These are phyloP conservation scores for Pythium brachiatum DNA, from an alignment of 352 stramenopile species.

Conservation along the genomic window DNA sequence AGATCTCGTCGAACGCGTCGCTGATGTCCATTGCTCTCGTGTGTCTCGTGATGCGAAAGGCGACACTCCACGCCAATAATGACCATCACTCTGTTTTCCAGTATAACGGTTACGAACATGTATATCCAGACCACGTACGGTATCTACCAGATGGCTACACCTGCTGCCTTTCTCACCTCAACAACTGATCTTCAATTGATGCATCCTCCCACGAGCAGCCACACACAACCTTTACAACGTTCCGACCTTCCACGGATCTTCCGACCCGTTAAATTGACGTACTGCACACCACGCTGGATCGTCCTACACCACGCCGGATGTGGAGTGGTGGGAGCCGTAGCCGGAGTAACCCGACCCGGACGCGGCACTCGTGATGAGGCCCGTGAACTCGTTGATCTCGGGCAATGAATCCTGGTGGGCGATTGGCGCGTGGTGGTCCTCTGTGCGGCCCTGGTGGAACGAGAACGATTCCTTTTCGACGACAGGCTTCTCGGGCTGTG, in stretches of 20 bases:
- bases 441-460: constrained; percentile 68
- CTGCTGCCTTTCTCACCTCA: constrained; percentile 7
- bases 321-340: constrained; percentile 16
- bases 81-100: constrained; percentile 18
- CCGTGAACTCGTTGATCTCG: constrained; percentile 74
- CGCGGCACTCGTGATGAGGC: constrained; percentile 40
- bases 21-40: constrained; percentile 47
- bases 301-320: constrained; percentile 1
- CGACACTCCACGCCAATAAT: neutral
- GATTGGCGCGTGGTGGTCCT: constrained; percentile 34
- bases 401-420: constrained; percentile 50
- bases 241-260: neutral
- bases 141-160: constrained; percentile 9
- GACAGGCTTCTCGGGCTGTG: neutral
- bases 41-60: neutral
- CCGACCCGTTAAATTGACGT: neutral
- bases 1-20: constrained; percentile 75
- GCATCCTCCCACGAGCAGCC: neutral
- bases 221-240: constrained; percentile 2
- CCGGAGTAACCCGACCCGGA: neutral
- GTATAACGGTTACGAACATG: constrained; percentile 17
- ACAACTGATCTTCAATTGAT: neutral
- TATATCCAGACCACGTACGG: neutral
- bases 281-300: neutral
- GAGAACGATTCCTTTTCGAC: constrained; percentile 39